Conservation (phyloP, 2,329 filamentous ascomycete genomes). For the Penicillium sp. region DNA sequence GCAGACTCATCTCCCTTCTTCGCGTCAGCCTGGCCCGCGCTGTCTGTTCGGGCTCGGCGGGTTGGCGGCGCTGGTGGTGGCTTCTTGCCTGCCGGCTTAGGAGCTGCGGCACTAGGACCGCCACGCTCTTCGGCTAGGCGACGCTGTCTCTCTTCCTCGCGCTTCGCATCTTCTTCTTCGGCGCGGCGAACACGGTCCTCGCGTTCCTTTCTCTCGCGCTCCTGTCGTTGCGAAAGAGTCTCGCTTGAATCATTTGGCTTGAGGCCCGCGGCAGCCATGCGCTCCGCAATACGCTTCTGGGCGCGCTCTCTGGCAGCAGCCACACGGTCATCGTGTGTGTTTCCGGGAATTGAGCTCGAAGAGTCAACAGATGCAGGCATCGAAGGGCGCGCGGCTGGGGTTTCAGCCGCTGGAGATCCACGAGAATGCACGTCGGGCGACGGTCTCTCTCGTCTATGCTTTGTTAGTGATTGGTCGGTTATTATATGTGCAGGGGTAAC, state of each 20-base stretch:
- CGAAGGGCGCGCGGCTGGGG: constrained; percentile 36
- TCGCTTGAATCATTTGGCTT: constrained; percentile 80
- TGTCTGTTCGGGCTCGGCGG: constrained; percentile 66
- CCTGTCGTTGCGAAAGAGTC: constrained; percentile 77
- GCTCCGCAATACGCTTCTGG: constrained; percentile 94
- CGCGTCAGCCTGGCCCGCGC: constrained; percentile 59
- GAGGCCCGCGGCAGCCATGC: constrained; percentile 88
- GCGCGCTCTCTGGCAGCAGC: constrained; percentile 97
- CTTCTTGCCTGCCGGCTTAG: constrained; percentile 63
- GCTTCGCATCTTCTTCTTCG: constrained; percentile 88
- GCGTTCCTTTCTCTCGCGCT: constrained; percentile 84
- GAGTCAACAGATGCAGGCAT: constrained; percentile 54
- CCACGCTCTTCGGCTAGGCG: constrained; percentile 76
- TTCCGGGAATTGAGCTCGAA: constrained; percentile 78
- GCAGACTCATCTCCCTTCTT: constrained; percentile 59
- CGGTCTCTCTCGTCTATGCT: constrained; percentile 55
- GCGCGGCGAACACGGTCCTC: constrained; percentile 85
- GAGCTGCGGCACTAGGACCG: constrained; percentile 58
- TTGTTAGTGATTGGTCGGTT: constrained; percentile 16
- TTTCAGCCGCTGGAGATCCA: constrained; percentile 53
- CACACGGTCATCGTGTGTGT: constrained; percentile 88
- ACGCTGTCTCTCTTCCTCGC: constrained; percentile 83
- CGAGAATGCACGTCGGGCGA: constrained; percentile 48
- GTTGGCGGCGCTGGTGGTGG: constrained; percentile 72
- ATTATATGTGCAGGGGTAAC: constrained; percentile 18